These are phyloP conservation scores for Grigorovia jiainica DNA, from an alignment of 805 yeast genomes.

Conservation along the genomic window DNA sequence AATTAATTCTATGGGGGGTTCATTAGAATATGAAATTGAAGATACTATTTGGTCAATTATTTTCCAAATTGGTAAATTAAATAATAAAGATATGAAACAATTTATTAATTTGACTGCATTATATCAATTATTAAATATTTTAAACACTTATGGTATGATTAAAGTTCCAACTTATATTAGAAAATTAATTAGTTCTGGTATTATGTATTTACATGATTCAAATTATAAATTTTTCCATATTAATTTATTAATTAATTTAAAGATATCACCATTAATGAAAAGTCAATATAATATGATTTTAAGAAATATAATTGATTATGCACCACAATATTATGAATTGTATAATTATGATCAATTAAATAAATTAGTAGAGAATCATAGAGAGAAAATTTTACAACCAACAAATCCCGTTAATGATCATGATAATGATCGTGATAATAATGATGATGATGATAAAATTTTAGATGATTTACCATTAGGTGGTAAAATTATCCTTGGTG, in stretches of 20 bases:
- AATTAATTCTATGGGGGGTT: slow-evolving; percentile 20
- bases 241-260: slow-evolving; percentile 47
- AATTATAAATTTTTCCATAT: slow-evolving; percentile 46
- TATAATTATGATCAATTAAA: slow-evolving; percentile 25
- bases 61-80: slow-evolving; percentile 29
- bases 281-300: slow-evolving; percentile 49
- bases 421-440: slow-evolving; percentile 8
- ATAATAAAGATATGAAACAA: slow-evolving; percentile 19
- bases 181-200: slow-evolving; percentile 76
- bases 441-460: slow-evolving; percentile 9
- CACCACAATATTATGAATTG: slow-evolving; percentile 27
- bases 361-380: slow-evolving; percentile 27
- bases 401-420: no score
- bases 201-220: slow-evolving; percentile 52
- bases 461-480: slow-evolving; percentile 29
- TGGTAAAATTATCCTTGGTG: slow-evolving; percentile 36
- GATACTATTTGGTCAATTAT: slow-evolving; percentile 29
- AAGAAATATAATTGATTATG: slow-evolving; percentile 39
- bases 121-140: slow-evolving; percentile 37
- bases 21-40: slow-evolving; percentile 29
- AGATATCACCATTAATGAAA: slow-evolving; percentile 38
- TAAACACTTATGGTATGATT: slow-evolving; percentile 35
- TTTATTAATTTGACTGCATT: slow-evolving; percentile 26
- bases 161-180: slow-evolving; percentile 56
- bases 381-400: slow-evolving; percentile 5